Percentiles rank a stretch among this genome's conserved stretches.
phyloP scores from a whole-genome alignment of 768 basidiomycete genomes.

The Rhizopogon vesiculosus region DNA sequence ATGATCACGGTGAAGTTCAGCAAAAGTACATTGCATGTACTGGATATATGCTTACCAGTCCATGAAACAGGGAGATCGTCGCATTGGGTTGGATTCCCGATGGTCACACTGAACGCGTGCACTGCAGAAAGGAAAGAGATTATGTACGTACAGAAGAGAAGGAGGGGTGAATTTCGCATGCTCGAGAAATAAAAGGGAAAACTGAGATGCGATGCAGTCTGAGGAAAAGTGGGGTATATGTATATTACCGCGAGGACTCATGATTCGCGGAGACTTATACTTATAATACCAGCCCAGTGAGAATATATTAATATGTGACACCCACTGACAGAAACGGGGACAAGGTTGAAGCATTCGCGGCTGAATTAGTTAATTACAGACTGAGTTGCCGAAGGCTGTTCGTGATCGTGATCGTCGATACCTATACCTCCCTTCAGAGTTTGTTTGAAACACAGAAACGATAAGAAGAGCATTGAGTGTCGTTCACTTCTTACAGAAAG shows the following conservation, averaged over 20 bases:
- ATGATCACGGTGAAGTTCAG: not conserved
- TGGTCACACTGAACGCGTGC: slow-evolving; percentile 41
- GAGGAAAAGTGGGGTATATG: not conserved
- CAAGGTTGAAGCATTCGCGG: no score
- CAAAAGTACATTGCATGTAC: not conserved
- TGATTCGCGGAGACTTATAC: no score
- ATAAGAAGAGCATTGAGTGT: not conserved
- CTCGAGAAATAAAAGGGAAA: slow-evolving; percentile 5
- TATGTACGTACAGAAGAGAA: slow-evolving; percentile 14
- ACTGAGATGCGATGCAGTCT: not conserved
- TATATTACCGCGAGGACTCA: not conserved
- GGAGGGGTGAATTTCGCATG: slow-evolving; percentile 22
- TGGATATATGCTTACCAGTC: slow-evolving; percentile 41
- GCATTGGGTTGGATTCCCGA: slow-evolving; percentile 53
- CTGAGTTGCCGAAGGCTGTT: no score
- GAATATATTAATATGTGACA: not conserved
- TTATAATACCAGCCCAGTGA: not conserved
- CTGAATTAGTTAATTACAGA: no score
- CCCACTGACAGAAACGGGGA: no score
- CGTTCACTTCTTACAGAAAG: not conserved
- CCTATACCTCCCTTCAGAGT: no score
- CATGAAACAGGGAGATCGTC: slow-evolving; percentile 55
- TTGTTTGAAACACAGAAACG: no score
- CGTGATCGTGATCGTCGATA: no score
- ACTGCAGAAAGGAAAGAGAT: slow-evolving; percentile 15